phyloP scores from a whole-genome alignment of 129 eudicot genomes.

The Centella asiatica region DNA sequence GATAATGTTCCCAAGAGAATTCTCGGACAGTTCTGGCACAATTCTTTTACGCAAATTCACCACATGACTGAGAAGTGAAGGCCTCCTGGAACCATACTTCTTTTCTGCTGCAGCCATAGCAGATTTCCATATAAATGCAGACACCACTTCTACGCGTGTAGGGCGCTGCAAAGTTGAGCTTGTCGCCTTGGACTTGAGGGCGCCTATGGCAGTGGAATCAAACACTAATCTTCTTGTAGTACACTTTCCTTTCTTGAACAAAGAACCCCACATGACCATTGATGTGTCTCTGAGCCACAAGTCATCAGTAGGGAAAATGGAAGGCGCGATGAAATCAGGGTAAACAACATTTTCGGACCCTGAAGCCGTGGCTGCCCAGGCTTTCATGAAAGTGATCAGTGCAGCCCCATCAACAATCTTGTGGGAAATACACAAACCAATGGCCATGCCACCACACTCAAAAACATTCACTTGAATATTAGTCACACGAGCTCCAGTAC shows the following conservation, averaged over 20 bases:
- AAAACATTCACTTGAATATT: slow-evolving; percentile 47
- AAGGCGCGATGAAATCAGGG: slow-evolving; percentile 43
- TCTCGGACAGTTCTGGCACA: slow-evolving; percentile 25
- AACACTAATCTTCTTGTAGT: slow-evolving; percentile 51
- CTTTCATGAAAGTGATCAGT: slow-evolving; percentile 32
- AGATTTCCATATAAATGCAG: slow-evolving; percentile 10
- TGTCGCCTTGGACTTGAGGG: slow-evolving; percentile 24
- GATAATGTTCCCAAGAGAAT: slow-evolving; percentile 53
- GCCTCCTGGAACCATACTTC: slow-evolving; percentile 18
- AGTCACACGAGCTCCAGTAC: slow-evolving; percentile 28
- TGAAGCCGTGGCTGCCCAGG: slow-evolving; percentile 34
- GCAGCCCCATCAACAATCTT: slow-evolving; percentile 62
- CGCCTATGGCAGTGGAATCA: slow-evolving; percentile 25
- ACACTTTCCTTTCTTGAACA: slow-evolving; percentile 54
- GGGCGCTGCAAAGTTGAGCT: neutral
- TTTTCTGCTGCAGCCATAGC: slow-evolving; percentile 16
- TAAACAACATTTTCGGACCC: slow-evolving; percentile 13
- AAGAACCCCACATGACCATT: slow-evolving; percentile 48
- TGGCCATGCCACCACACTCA: slow-evolving; percentile 58
- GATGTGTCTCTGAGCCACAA: slow-evolving; percentile 51
- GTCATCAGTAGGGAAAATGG: slow-evolving; percentile 48
- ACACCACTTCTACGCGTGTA: slow-evolving; percentile 9
- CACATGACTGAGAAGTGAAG: slow-evolving; percentile 43
- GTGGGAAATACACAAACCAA: slow-evolving; percentile 62
- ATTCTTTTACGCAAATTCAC: slow-evolving; percentile 53